Percentiles rank a stretch among this genome's conserved stretches.
These are phyloP conservation scores for Kewa caespitosa DNA, from an alignment of 179 eudicot genomes.

Conservation along the genomic window DNA sequence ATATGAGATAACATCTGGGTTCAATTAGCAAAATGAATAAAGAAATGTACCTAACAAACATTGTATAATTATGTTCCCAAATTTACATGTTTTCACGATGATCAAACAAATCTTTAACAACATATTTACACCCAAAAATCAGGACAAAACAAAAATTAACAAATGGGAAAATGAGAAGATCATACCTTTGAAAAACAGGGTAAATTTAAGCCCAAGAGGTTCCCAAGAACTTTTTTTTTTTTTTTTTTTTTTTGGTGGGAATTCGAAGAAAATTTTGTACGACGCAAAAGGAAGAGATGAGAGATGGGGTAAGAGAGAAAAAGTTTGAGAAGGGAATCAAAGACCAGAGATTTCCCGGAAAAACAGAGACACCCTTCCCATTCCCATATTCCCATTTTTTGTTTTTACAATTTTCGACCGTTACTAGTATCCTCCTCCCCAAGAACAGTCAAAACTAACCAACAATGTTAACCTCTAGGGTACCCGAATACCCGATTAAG, in stretches of 20 bases:
- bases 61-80: no score
- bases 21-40: no score
- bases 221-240: no score
- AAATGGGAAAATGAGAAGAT: not conserved
- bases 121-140: not conserved
- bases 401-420: not conserved
- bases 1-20: no score
- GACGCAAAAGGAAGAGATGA: not conserved
- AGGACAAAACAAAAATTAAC: not conserved
- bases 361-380: slow-evolving; percentile 8
- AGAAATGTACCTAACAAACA: no score
- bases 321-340: not conserved
- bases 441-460: no score
- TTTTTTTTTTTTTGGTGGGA: not conserved
- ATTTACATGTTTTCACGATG: no score
- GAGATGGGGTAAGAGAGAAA: not conserved
- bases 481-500: no score
- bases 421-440: not conserved
- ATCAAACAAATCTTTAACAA: no score
- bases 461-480: no score
- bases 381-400: slow-evolving; percentile 4
- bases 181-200: no score
- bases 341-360: slow-evolving; percentile 1
- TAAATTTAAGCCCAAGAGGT: no score
- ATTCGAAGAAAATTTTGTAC: not conserved